Conservation (phyloP, 1,284 basidiomycete species). For the Sutorius eximius region DNA sequence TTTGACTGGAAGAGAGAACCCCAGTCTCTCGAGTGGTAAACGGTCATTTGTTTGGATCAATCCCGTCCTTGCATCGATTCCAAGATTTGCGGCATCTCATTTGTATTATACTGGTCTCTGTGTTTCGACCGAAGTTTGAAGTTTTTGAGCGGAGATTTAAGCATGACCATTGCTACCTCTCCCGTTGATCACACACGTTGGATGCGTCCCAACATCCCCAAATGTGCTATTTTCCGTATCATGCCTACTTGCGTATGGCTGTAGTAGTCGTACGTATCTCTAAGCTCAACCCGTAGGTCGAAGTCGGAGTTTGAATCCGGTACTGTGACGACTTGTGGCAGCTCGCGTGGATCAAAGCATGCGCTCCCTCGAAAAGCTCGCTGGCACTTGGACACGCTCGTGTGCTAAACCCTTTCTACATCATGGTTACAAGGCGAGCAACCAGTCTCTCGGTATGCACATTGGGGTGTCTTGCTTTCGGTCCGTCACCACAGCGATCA, state of each 20-base stretch:
- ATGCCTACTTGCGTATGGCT: too few species aligned
- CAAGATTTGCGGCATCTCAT: neutral
- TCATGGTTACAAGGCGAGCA: neutral
- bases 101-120: neutral
- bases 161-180: neutral
- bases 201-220: too few species aligned
- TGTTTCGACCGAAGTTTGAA: neutral
- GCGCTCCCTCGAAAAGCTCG: neutral
- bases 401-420: neutral
- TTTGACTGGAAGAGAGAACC: constrained; percentile 34
- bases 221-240: too few species aligned
- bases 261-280: too few species aligned
- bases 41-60: neutral
- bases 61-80: neutral
- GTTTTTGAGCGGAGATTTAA: too few species aligned
- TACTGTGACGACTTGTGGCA: too few species aligned
- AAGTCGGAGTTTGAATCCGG: neutral
- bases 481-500: neutral
- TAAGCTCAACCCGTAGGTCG: too few species aligned
- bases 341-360: constrained; percentile 6
- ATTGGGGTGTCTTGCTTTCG: neutral
- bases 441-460: neutral
- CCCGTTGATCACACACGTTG: neutral
- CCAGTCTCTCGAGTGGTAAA: constrained; percentile 20
- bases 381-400: neutral